Percentiles rank a stretch among this genome's conserved stretches.
Evolutionary conservation across 345 rosid species (phyloP).

Genomic region (Lumnitzera littorea): DNA sequence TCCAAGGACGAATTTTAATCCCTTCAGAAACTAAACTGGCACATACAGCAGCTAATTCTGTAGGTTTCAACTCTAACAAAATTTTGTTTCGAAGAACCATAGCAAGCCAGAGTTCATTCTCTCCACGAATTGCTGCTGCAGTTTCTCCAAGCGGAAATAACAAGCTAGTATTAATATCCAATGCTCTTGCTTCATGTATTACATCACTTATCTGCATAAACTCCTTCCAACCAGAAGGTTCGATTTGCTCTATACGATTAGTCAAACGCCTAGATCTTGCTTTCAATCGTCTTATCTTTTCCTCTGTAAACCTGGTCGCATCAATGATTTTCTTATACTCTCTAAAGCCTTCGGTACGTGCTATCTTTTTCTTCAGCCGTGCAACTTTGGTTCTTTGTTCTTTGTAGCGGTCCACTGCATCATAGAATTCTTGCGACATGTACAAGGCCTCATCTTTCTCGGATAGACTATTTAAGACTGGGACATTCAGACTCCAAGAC

Average conservation of each 20-base stretch:
- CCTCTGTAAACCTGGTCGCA: slow-evolving; percentile 48
- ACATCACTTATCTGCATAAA: slow-evolving; percentile 78
- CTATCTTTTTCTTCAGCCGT: slow-evolving; percentile 71
- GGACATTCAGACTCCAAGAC: slow-evolving; percentile 97
- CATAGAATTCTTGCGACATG: slow-evolving; percentile 51
- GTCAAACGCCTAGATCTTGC: slow-evolving; percentile 58
- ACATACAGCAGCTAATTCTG: slow-evolving; percentile 80
- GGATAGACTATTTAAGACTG: slow-evolving; percentile 76
- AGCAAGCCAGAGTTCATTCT: slow-evolving; percentile 95
- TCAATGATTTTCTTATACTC: slow-evolving; percentile 78
- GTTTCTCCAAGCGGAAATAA: slow-evolving; percentile 91
- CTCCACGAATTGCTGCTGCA: slow-evolving; percentile 94
- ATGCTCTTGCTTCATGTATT: slow-evolving; percentile 75
- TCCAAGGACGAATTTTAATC: slow-evolving; percentile 72
- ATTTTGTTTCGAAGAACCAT: slow-evolving; percentile 70
- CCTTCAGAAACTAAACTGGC: slow-evolving; percentile 85
- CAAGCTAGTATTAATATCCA: slow-evolving; percentile 66
- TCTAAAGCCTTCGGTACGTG: slow-evolving; percentile 72
- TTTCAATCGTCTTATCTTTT: slow-evolving; percentile 71
- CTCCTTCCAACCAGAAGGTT: slow-evolving; percentile 98
- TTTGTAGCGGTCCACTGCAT: slow-evolving; percentile 55
- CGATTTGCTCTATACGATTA: slow-evolving; percentile 70
- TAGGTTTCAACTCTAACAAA: slow-evolving; percentile 60
- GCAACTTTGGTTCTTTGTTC: slow-evolving; percentile 68
- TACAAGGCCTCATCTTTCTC: slow-evolving; percentile 57